Conservation (phyloP, 345 rosid species). For the Bruguiera parviflora region DNA sequence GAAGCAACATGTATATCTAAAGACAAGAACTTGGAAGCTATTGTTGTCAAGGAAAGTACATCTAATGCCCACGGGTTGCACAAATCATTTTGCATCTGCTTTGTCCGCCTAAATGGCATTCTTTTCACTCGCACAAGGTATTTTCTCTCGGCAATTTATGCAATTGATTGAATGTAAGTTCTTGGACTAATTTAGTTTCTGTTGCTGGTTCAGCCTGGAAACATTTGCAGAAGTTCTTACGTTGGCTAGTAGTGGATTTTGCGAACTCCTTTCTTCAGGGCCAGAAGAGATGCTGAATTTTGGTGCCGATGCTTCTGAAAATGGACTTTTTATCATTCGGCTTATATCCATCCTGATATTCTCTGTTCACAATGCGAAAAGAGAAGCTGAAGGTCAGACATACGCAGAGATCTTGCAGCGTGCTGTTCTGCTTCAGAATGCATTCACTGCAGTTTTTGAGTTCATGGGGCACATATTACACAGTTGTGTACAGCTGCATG, state of each 20-base stretch:
- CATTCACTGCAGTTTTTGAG: constrained; percentile 71
- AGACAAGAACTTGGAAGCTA: constrained; percentile 44
- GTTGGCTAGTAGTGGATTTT: constrained; percentile 54
- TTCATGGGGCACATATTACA: constrained; percentile 60
- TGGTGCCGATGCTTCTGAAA: constrained; percentile 65
- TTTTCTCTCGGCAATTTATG: neutral
- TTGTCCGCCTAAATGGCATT: constrained; percentile 90
- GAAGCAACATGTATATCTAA: constrained; percentile 47
- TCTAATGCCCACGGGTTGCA: constrained; percentile 40
- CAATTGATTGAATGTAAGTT: constrained; percentile 7
- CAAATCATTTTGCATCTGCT: constrained; percentile 67
- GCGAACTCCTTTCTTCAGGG: constrained; percentile 65
- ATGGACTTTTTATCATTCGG: constrained; percentile 64
- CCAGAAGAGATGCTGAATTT: constrained; percentile 56
- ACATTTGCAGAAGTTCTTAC: constrained; percentile 76
- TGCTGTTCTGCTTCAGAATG: constrained; percentile 78
- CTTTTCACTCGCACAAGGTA: constrained; percentile 97
- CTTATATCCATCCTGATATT: constrained; percentile 69
- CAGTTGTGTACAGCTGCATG: constrained; percentile 57
- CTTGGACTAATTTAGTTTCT: neutral
- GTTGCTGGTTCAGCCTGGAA: constrained; percentile 63
- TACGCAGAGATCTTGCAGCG: constrained; percentile 95
- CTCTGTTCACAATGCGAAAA: constrained; percentile 64
- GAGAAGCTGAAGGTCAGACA: constrained; percentile 76
- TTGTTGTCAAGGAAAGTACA: constrained; percentile 44